Conservation (phyloP, 768 basidiomycete genomes). For the Macrolepiota dolichaula region DNA sequence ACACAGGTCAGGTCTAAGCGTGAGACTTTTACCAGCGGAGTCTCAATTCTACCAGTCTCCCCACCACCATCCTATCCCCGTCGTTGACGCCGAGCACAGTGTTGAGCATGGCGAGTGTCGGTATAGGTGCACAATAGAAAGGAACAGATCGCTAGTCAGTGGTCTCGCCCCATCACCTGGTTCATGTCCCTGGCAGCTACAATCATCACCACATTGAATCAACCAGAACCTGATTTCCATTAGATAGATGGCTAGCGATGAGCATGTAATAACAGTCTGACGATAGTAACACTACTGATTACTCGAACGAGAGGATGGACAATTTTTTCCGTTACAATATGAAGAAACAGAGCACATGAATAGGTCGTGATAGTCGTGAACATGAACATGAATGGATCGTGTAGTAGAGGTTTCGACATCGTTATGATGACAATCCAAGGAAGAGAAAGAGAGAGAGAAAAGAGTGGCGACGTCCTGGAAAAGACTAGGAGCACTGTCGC, state of each 20-base stretch:
- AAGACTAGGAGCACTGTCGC: constrained; percentile 1
- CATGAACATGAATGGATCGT: constrained; percentile 2
- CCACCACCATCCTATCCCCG: constrained; percentile 3
- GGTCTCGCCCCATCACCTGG: constrained; percentile 1
- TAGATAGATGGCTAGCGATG: constrained; percentile 12
- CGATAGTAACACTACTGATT: constrained; percentile 4
- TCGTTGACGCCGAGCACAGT: neutral
- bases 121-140: neutral
- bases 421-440: neutral
- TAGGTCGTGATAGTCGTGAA: constrained; percentile 11
- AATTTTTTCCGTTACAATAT: neutral
- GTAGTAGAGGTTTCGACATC: neutral
- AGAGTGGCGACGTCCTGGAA: constrained; percentile 5
- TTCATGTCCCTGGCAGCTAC: constrained; percentile 1
- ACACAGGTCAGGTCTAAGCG: constrained; percentile 16
- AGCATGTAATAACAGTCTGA: constrained; percentile 11
- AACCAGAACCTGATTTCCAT: constrained; percentile 1
- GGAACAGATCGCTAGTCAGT: neutral
- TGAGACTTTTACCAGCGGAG: constrained; percentile 18
- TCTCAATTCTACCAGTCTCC: constrained; percentile 16
- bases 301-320: constrained; percentile 7
- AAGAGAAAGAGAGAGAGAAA: constrained; percentile 1
- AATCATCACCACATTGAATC: constrained; percentile 1
- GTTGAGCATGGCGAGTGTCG: neutral
- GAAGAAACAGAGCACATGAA: constrained; percentile 3